Percentiles rank a stretch among this genome's conserved stretches.
Evolutionary conservation across 2,329 filamentous ascomycete species (phyloP).

Genomic region (Aspergillus sp.): DNA sequence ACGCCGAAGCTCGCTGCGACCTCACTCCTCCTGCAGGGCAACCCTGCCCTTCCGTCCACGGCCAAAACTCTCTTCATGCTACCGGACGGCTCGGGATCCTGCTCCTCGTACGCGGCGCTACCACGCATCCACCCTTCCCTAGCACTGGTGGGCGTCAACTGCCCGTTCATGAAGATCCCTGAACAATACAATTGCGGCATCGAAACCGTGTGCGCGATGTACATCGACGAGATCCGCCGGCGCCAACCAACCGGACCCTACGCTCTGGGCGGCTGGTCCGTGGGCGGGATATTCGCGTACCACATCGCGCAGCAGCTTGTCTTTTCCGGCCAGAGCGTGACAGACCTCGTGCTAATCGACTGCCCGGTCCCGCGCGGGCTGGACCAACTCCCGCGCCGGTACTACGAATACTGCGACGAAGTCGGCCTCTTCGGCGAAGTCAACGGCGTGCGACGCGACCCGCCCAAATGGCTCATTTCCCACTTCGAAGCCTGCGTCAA

Average conservation of each 20-base stretch:
- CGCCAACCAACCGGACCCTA: constrained; percentile 43
- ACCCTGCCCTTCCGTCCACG: constrained; percentile 1
- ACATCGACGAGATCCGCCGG: constrained; percentile 21
- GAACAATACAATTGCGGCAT: constrained; percentile 19
- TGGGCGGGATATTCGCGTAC: constrained; percentile 58
- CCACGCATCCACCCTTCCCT: constrained; percentile 36
- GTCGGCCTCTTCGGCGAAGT: too few species aligned
- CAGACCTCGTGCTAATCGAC: constrained; percentile 54
- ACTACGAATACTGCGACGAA: too few species aligned
- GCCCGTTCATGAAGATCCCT: constrained; percentile 28
- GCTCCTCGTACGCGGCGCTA: constrained; percentile 32
- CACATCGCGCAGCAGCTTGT: constrained; percentile 51
- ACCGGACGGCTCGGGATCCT: constrained; percentile 42
- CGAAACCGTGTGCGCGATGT: neutral
- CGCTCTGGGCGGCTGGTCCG: constrained; percentile 57
- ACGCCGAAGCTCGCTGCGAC: too few species aligned
- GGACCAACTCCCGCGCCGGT: neutral
- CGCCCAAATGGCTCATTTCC: too few species aligned
- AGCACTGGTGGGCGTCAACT: constrained; percentile 45
- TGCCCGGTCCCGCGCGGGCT: constrained; percentile 44
- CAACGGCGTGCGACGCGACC: too few species aligned
- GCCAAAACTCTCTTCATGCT: constrained; percentile 33
- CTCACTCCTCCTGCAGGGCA: too few species aligned
- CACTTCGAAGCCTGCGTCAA: neutral
- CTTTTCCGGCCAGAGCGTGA: constrained; percentile 42